Evolutionary conservation across 2,329 filamentous ascomycete genomes (phyloP).

Genomic region (Paraphaeosphaeria minitans): DNA sequence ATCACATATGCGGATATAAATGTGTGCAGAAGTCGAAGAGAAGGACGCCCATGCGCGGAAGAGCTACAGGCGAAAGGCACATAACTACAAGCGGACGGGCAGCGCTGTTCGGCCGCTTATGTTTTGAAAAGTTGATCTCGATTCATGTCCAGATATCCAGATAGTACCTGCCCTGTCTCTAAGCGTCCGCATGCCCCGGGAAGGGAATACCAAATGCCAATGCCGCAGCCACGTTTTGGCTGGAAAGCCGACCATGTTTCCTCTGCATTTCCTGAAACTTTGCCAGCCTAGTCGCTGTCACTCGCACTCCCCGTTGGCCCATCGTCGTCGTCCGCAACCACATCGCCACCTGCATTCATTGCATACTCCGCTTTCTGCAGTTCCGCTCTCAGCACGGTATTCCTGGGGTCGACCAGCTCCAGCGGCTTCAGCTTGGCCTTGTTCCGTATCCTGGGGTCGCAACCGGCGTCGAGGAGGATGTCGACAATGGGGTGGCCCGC

Average conservation of each 20-base stretch:
- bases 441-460: constrained; percentile 68
- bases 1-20: not conserved
- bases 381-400: constrained; percentile 64
- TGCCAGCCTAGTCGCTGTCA: constrained; percentile 46
- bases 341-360: constrained; percentile 53
- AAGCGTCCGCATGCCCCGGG: not conserved
- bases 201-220: not conserved
- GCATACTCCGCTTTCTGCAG: constrained; percentile 75
- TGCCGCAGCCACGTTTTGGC: not conserved
- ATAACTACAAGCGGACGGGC: not conserved
- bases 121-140: not conserved
- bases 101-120: not conserved
- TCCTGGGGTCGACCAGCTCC: constrained; percentile 75
- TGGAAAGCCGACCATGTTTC: not conserved
- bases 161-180: not conserved
- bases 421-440: constrained; percentile 73
- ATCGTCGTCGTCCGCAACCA: constrained; percentile 56
- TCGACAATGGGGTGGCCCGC: constrained; percentile 71
- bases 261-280: not conserved
- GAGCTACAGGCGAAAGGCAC: not conserved
- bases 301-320: constrained; percentile 55
- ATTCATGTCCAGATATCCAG: not conserved
- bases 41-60: no score
- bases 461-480: constrained; percentile 83
- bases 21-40: not conserved